These are phyloP conservation scores for Magnusiomyces sp. DNA, from an alignment of 1,139 yeast species.

Conservation along the genomic window DNA sequence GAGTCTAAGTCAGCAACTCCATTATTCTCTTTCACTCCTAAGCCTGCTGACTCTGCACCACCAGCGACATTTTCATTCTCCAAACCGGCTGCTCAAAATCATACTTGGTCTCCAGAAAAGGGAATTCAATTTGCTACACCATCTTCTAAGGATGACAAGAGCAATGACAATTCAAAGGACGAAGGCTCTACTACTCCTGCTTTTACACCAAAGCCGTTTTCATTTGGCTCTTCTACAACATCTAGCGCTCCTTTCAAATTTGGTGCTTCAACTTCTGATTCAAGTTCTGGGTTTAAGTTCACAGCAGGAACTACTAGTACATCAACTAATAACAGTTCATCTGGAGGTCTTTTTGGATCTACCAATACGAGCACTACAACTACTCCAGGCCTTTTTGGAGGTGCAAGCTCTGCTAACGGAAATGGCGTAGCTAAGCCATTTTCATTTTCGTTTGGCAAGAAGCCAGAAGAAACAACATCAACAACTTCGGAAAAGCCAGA, in stretches of 20 bases:
- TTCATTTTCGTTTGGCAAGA: constrained; percentile 1
- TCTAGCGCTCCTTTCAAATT: constrained; percentile 27
- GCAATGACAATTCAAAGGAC: neutral
- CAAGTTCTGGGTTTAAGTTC: constrained; percentile 5
- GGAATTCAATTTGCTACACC: neutral
- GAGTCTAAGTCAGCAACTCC: neutral
- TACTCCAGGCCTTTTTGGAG: constrained; percentile 16
- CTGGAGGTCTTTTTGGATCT: constrained; percentile 5
- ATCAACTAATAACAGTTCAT: neutral
- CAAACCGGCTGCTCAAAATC: neutral
- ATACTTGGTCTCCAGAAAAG: neutral
- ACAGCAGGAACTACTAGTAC: neutral
- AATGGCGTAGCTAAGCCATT: neutral
- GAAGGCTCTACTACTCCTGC: neutral
- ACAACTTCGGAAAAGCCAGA: constrained; percentile 1
- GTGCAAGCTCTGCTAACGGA: neutral
- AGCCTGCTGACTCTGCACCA: too few relatives aligned
- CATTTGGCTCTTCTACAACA: constrained; percentile 22
- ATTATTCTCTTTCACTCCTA: neutral
- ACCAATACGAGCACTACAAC: constrained; percentile 4
- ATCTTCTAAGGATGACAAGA: neutral
- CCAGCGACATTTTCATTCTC: neutral
- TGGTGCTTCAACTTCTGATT: constrained; percentile 20
- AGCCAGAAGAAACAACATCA: neutral
- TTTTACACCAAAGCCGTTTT: constrained; percentile 16